A percentile compares a stretch with the other conserved stretches of the same genome.
Conservation (phyloP, 768 basidiomycete genomes). For the Macrolepiota fuliginosa region DNA sequence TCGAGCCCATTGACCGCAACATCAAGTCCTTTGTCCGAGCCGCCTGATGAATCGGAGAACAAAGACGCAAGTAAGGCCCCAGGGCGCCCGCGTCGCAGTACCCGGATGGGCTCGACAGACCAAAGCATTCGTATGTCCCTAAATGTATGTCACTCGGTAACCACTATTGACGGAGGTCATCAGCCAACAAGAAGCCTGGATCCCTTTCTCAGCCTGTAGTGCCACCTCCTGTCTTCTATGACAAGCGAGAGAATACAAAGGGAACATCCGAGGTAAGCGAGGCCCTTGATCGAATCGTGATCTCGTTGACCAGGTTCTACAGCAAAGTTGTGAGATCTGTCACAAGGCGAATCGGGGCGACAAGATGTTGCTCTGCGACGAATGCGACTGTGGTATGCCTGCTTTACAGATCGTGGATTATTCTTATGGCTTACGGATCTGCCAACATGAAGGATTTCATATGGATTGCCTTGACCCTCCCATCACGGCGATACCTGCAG, state of each 20-base stretch:
- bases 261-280: slow-evolving; percentile 52
- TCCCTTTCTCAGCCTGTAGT: slow-evolving; percentile 33
- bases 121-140: slow-evolving; percentile 35
- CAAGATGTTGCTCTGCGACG: slow-evolving; percentile 77
- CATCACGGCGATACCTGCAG: slow-evolving; percentile 78
- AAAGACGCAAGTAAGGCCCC: slow-evolving; percentile 50
- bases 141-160: slow-evolving; percentile 5
- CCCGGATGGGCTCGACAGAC: slow-evolving; percentile 52
- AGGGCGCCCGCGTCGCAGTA: slow-evolving; percentile 48
- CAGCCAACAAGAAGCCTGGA: slow-evolving; percentile 31
- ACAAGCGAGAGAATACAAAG: slow-evolving; percentile 41
- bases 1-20: slow-evolving; percentile 75
- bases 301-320: slow-evolving; percentile 22
- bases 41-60: slow-evolving; percentile 71
- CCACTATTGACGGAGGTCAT: slow-evolving; percentile 9
- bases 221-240: slow-evolving; percentile 47
- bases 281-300: slow-evolving; percentile 24
- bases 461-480: slow-evolving; percentile 97
- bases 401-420: neutral
- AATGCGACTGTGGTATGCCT: slow-evolving; percentile 43
- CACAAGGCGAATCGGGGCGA: slow-evolving; percentile 84
- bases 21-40: slow-evolving; percentile 78
- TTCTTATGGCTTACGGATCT: slow-evolving; percentile 12
- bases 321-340: slow-evolving; percentile 94
- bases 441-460: slow-evolving; percentile 71